Evolutionary conservation across 768 basidiomycete genomes (phyloP).

Genomic region (Antrodiella citrinella): DNA sequence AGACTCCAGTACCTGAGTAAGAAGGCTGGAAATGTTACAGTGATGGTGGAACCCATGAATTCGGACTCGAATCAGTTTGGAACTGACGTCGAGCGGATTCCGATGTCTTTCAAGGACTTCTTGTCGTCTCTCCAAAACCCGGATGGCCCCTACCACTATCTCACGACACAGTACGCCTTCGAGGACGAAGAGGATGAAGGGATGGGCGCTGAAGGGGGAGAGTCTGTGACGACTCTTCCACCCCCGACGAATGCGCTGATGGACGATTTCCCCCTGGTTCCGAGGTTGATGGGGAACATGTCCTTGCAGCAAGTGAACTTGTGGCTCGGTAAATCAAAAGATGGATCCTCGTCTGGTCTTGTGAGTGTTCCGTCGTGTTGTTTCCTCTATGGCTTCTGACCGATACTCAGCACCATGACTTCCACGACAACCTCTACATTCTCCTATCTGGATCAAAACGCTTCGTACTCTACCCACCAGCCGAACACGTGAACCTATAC

Average conservation of each 20-base stretch:
- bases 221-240: constrained; percentile 16
- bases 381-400: not conserved
- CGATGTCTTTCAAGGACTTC: constrained; percentile 19
- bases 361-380: constrained; percentile 11
- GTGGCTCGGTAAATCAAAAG: constrained; percentile 22
- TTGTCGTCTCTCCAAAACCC: constrained; percentile 11
- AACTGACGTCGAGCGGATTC: constrained; percentile 19
- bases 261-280: constrained; percentile 21
- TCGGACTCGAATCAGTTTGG: constrained; percentile 19
- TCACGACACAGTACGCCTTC: constrained; percentile 24
- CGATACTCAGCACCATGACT: constrained; percentile 23
- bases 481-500: constrained; percentile 16
- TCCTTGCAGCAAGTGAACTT: constrained; percentile 25
- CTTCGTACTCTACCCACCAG: constrained; percentile 24
- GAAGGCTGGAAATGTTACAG: constrained; percentile 18
- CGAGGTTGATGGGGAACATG: constrained; percentile 22
- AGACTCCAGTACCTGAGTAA: constrained; percentile 17
- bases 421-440: constrained; percentile 26
- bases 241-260: constrained; percentile 21
- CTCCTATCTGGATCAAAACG: constrained; percentile 23
- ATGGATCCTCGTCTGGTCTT: constrained; percentile 23
- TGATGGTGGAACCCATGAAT: constrained; percentile 23
- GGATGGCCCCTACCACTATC: constrained; percentile 16
- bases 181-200: constrained; percentile 13
- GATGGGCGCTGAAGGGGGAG: not conserved